phyloP scores from a whole-genome alignment of 192 early-diverging fungal species.

The Linnemannia exigua region DNA sequence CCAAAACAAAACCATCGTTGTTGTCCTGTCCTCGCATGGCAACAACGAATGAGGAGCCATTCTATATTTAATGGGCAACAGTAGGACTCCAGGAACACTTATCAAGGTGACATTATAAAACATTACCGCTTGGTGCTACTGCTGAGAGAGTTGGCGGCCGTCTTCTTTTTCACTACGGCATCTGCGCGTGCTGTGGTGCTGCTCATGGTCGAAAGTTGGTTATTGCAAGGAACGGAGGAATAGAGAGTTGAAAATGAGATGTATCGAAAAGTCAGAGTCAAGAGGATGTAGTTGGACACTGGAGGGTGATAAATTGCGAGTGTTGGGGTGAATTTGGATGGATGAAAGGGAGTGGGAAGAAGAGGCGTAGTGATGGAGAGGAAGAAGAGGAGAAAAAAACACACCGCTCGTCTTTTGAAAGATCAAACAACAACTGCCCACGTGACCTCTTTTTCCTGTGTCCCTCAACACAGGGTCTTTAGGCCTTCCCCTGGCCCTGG shows the following conservation, averaged over 20 bases:
- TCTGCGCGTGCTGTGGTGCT: conserved; percentile 42
- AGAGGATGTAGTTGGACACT: background rate
- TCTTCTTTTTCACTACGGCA: conserved; percentile 38
- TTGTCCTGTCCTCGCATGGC: background rate
- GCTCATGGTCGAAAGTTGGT: conserved; percentile 44
- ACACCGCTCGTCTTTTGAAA: background rate
- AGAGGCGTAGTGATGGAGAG: conserved; percentile 2
- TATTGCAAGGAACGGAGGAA: background rate
- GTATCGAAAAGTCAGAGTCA: background rate
- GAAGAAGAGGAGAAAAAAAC: background rate
- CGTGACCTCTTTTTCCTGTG: background rate
- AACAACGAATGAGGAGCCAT: conserved; percentile 1
- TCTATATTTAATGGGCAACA: background rate
- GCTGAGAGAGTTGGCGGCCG: conserved; percentile 39
- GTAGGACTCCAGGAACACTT: background rate
- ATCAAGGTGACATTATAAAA: conserved; percentile 1
- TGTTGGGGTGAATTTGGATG: conserved; percentile 19
- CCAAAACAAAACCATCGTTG: background rate
- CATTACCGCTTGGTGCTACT: conserved; percentile 50
- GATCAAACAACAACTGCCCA: background rate
- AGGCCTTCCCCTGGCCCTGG: background rate
- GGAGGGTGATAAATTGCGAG: conserved; percentile 10
- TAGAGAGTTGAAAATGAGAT: conserved; percentile 17
- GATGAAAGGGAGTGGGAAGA: conserved; percentile 27
- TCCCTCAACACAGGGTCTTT: background rate